Base-by-base conservation (phyloP, 169 alveolate genomes). In the Blepharisma undulans region DNA sequence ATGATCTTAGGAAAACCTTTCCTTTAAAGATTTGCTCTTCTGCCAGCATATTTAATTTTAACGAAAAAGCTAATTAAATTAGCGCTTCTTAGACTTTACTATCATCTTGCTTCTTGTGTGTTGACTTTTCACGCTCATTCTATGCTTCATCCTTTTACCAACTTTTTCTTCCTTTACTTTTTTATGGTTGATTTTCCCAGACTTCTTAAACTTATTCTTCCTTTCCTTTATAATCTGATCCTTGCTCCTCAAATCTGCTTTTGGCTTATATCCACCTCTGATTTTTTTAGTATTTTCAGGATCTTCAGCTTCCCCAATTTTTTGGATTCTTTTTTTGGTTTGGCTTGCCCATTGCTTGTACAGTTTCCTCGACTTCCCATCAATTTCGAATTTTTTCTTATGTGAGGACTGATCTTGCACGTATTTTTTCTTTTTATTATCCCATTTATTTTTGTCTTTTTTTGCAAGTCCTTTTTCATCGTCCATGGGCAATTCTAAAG, bases 371-470 rank as follows among this genome's bases (percentile, higher is more conserved):
- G 89, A 34, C 60, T 82, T 82, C 36, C 60, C 33, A 60, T 82
- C 48, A 36, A 48, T 30, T 82, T 48, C 74, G n/a, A 82, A 82
- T 7, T 82, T 82, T 82, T 32, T 22, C 76, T 82, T 82, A 21
- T 32, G n/a, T 78, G 29, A 48, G 14, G 66, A 48, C 84, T 93
- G 92, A 74, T 89, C 94, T 4, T 90, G 89, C 19, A 94, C 95
- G 88, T 95, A 96, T 76, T 95, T 91, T 90, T 95, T 95, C 90
- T 96, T 95, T 80, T 91, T 92, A 16, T 91, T 77, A 89, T 97
- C 97, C 98, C 98, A 96, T 61, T 91, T 92, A 92, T 93, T 96
- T 88, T 92, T 94, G 92, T 81, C 92, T 93, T 22, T 87, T 84
- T 87, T 92, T 71, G 92, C 77, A 25, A 89, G 80, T 33, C 76